Evolutionary conservation across 225 moss, liverwort and hornwort species (phyloP).

Genomic region (Physcomitrellopsis africana): DNA sequence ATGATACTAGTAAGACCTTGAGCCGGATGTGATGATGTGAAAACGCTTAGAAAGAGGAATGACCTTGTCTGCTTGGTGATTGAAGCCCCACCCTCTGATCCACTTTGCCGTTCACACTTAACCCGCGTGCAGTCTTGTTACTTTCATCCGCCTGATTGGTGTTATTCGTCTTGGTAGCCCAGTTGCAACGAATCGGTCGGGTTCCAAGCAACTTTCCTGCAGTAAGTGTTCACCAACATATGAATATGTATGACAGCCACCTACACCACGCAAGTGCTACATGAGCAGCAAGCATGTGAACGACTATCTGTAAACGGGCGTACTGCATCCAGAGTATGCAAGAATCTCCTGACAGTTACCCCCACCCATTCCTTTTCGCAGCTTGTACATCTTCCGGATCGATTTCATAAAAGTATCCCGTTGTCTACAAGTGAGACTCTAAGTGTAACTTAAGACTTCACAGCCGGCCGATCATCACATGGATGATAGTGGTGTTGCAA

Average conservation of each 20-base stretch:
- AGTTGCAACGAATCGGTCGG: constrained; percentile 72
- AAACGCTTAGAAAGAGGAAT: constrained; percentile 17
- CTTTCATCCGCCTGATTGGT: constrained; percentile 63
- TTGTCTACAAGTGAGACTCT: constrained; percentile 34
- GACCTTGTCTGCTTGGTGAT: constrained; percentile 72
- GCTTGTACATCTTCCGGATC: constrained; percentile 23
- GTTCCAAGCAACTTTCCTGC: constrained; percentile 71
- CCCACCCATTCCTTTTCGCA: constrained; percentile 31
- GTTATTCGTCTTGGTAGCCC: constrained; percentile 76
- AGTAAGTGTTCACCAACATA: constrained; percentile 1
- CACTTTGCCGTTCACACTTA: constrained; percentile 52
- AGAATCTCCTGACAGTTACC: constrained; percentile 21
- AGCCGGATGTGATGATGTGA: neutral
- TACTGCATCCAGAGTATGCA: constrained; percentile 25
- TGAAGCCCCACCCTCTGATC: constrained; percentile 67
- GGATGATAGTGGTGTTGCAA: constrained; percentile 33
- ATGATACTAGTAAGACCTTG: neutral
- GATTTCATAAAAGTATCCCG: constrained; percentile 25
- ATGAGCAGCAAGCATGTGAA: constrained; percentile 13
- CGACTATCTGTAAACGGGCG: constrained; percentile 22
- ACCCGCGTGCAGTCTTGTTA: constrained; percentile 50
- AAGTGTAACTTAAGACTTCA: constrained; percentile 30
- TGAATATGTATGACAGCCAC: constrained; percentile 16
- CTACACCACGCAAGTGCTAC: neutral
- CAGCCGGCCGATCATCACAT: constrained; percentile 36